Conservation (phyloP, 2,329 filamentous ascomycete genomes). For the Lasiodiplodia citricola region DNA sequence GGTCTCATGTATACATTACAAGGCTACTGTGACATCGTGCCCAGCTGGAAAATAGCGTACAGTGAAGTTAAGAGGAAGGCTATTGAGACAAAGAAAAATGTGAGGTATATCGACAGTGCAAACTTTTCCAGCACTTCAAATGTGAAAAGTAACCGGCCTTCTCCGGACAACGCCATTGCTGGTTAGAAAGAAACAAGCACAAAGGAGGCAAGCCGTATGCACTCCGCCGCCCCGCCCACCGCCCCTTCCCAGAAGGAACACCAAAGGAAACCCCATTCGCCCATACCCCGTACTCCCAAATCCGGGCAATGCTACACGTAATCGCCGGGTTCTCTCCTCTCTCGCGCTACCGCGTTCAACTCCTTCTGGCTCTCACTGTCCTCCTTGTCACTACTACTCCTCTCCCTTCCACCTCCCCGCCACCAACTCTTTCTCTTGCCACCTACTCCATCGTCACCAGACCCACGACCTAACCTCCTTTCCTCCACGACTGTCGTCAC, state of each 20-base stretch:
- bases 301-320: not conserved
- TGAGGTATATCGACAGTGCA: constrained; percentile 4
- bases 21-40: not conserved
- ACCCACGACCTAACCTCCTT: not conserved
- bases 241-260: not conserved
- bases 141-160: not conserved
- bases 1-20: constrained; percentile 1
- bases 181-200: not conserved
- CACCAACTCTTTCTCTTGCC: constrained; percentile 11
- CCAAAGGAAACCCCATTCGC: not conserved
- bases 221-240: not conserved
- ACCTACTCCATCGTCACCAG: not conserved
- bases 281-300: not conserved
- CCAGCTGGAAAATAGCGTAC: not conserved
- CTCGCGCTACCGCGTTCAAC: not conserved
- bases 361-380: constrained; percentile 7
- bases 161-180: not conserved
- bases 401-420: not conserved
- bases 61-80: not conserved
- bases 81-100: not conserved
- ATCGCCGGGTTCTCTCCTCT: not conserved
- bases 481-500: not conserved
- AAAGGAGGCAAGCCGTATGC: not conserved
- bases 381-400: not conserved
- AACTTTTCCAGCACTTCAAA: not conserved